Evolutionary conservation across 805 yeast genomes (phyloP), one percentile per base, ranked within the genome.

Genomic region (Grigorovia yakushimaensis): DNA sequence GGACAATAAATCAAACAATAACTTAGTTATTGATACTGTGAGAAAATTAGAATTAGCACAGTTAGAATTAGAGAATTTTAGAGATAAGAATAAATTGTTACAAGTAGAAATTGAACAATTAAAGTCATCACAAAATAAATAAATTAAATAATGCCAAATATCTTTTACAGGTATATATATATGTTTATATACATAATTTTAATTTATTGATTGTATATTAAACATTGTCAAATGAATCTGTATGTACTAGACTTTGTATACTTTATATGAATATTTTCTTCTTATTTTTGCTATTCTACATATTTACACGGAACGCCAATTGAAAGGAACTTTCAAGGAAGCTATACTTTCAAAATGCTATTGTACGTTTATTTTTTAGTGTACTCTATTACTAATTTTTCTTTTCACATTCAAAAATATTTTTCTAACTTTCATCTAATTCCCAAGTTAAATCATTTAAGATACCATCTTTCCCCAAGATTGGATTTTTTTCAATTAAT

Each of bases 41-140:
- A 77, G 75, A 51, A 95, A 96, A 0, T 72, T 88, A 47, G 78
- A 78, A 42, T 59, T 81, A 53, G 82, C 91, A 8, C 88, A 88
- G 56, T 77, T 74, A 42, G 96, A 88, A 62, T 67, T 83, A 49
- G 72, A 73, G 30, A 78, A 73, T 59, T 81, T 78, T 59, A 82
- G 76, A 55, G 78, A 73, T 13, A 55, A 70, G 18, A 75, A 79
- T 49, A 77, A 73, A 43, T 74, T 74, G 52, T 70, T 88, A 46
- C 69, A 72, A 49, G 74, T 73, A 46, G 91, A 88, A 62, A 65
- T 84, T 47, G 86, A 84, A 49, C 89, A 84, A 52, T 68, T 84
- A 62, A 77, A 73, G 58, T 13, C 37, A 5, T 41, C 43, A 11
- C 24, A 23, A 7, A 40, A 40, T 17, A n/a, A 40, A 23, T 40